Evolutionary conservation across 768 basidiomycete genomes (phyloP), one percentile per base, ranked within the genome.

Genomic region (Mycena polygramma): DNA sequence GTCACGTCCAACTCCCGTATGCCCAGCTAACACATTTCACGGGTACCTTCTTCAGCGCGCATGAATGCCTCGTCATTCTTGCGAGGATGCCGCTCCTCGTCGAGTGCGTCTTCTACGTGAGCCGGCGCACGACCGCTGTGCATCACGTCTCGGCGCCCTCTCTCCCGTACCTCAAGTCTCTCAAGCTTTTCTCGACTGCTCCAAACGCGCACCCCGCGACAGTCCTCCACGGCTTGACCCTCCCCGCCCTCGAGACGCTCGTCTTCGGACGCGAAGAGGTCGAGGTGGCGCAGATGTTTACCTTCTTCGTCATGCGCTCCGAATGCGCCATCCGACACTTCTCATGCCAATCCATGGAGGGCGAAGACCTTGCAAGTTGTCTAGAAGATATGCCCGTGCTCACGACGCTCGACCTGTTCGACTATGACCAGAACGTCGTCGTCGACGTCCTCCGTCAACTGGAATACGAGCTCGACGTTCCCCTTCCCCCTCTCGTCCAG

Each of bases 21-120:
- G 24, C 11, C 1, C 63, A 65, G 55, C n/a, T 70, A 15, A 64
- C 63, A 10, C 65, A 39, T n/a, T 60, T 66, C 63, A 70, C 58
- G 7, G 69, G 63, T 8, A 66, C 63, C 22, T 37, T 19, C 13
- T 70, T 70, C 63, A 17, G 22, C 14, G 11, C 36, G 4, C 7
- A 11, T 20, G 69, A 70, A 61, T 60, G 57, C 30, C 35, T 66
- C 41, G 19, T 11, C 14, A 4, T 70, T 6, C 45, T 70, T 5
- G n/a, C 9, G 13, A 19, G 30, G 6, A 61, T 19, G 19, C 51
- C 63, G 41, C 53, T 51, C 20, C 69, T 70, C 6, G 45, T 70
- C 35, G 41, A 70, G 6, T 70, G 63, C 19, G 69, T 57, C 14
- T 65, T 70, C 26, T 37, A 60, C 43, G 20, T 70, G 9, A 19